Conservation (phyloP, 2,329 filamentous ascomycete genomes). For the Apiospora pterosperma region DNA sequence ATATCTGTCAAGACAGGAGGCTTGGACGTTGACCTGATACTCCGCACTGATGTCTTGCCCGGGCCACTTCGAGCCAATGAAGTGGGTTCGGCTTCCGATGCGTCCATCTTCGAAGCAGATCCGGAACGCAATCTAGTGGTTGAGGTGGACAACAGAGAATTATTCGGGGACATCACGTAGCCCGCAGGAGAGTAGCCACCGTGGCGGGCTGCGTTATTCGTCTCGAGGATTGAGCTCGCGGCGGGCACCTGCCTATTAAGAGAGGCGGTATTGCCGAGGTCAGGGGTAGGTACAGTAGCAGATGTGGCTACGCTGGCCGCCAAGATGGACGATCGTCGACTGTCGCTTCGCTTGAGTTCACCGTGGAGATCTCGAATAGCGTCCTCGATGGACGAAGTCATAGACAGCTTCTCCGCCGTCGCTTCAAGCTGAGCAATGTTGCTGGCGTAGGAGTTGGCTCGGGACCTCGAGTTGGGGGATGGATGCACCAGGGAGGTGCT, state of each 20-base stretch:
- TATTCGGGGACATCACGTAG: slow-evolving; percentile 64
- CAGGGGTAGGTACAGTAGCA: slow-evolving; percentile 5
- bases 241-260: slow-evolving; percentile 44
- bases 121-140: slow-evolving; percentile 45
- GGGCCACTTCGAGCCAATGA: slow-evolving; percentile 44
- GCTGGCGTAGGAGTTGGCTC: slow-evolving; percentile 51
- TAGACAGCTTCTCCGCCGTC: slow-evolving; percentile 70
- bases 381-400: slow-evolving; percentile 72
- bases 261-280: slow-evolving; percentile 23
- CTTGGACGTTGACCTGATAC: slow-evolving; percentile 44
- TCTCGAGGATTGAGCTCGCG: slow-evolving; percentile 62
- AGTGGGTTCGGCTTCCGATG: slow-evolving; percentile 15
- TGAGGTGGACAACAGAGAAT: slow-evolving; percentile 53
- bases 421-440: slow-evolving; percentile 75
- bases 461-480: slow-evolving; percentile 39
- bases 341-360: slow-evolving; percentile 68
- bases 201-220: slow-evolving; percentile 62
- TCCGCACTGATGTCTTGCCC: slow-evolving; percentile 47
- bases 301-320: slow-evolving; percentile 42
- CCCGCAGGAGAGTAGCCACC: slow-evolving; percentile 68
- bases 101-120: slow-evolving; percentile 44
- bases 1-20: slow-evolving; percentile 53
- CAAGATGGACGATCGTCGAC: slow-evolving; percentile 60
- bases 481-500: slow-evolving; percentile 52
- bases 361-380: slow-evolving; percentile 72